These are phyloP conservation scores for Aspergillus sclerotioniger DNA, from an alignment of 495 filamentous ascomycete genomes.

Conservation along the genomic window DNA sequence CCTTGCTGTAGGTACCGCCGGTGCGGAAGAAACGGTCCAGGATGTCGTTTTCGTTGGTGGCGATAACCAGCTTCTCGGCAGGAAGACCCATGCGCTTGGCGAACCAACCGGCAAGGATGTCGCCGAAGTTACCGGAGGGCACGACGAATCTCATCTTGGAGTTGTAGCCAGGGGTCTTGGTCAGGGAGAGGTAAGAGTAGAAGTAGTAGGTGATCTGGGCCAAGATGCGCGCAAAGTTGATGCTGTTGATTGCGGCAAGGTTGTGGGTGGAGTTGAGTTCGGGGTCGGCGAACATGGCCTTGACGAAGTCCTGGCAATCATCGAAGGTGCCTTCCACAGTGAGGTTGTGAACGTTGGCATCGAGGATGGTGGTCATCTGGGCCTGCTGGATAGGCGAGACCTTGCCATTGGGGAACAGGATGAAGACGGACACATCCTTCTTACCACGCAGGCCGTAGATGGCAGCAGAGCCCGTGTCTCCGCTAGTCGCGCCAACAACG, in stretches of 20 bases:
- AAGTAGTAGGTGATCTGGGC: constrained; percentile 95
- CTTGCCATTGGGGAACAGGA: constrained; percentile 80
- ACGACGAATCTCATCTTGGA: constrained; percentile 74
- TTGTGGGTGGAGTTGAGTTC: constrained; percentile 69
- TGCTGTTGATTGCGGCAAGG: constrained; percentile 84
- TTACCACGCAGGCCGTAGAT: constrained; percentile 98
- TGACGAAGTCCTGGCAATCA: constrained; percentile 95
- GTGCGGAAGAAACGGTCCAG: constrained; percentile 77
- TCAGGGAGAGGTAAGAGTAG: constrained; percentile 80
- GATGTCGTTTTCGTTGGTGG: constrained; percentile 93
- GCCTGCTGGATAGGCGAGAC: constrained; percentile 86
- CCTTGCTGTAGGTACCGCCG: constrained; percentile 75
- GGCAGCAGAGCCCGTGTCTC: constrained; percentile 92
- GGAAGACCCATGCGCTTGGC: constrained; percentile 89
- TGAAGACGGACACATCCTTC: constrained; percentile 91
- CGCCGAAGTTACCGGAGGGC: constrained; percentile 95
- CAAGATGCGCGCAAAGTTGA: constrained; percentile 87
- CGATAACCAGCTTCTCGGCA: constrained; percentile 76
- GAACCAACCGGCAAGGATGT: constrained; percentile 91
- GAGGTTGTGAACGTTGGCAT: constrained; percentile 84
- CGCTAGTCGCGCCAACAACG: constrained; percentile 87
- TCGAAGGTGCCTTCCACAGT: constrained; percentile 88
- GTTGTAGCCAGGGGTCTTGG: constrained; percentile 46
- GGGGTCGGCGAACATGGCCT: constrained; percentile 82
- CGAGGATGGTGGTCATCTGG: constrained; percentile 90